phyloP scores from a whole-genome alignment of 2,329 filamentous ascomycete species.

The Epichloe uncinata region DNA sequence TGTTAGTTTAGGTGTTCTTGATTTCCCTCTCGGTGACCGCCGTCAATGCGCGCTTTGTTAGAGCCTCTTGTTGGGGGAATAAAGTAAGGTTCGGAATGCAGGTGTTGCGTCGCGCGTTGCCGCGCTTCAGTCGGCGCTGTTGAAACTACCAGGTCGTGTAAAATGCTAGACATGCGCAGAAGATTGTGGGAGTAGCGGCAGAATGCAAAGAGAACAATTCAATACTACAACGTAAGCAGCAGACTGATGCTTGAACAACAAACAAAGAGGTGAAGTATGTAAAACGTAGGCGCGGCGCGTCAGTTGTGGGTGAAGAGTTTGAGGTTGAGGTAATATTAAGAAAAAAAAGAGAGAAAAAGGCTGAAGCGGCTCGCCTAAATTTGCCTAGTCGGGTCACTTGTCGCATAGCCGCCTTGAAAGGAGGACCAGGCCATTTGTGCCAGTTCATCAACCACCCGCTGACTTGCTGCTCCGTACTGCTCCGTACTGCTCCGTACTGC shows the following conservation, averaged over 20 bases:
- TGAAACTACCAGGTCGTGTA: not conserved
- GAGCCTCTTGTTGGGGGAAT: not conserved
- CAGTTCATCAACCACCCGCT: too few relatives aligned
- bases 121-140: not conserved
- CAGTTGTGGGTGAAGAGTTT: not conserved
- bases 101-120: not conserved
- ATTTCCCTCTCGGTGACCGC: not conserved
- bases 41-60: not conserved
- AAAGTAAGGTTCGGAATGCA: not conserved
- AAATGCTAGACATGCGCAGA: not conserved
- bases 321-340: not conserved
- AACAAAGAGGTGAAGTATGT: not conserved
- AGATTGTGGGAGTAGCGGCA: not conserved
- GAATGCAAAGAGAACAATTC: not conserved
- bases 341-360: not conserved
- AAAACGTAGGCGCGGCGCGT: not conserved
- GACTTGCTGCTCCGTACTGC: too few relatives aligned
- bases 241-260: not conserved
- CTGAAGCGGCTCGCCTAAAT: not conserved
- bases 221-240: not conserved
- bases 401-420: not conserved
- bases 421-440: not conserved
- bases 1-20: conserved; percentile 35
- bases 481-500: too few relatives aligned
- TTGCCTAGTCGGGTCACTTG: not conserved